These are phyloP conservation scores for Rhynchospora pubera DNA, from an alignment of 176 grass and related monocot species.

Conservation along the genomic window DNA sequence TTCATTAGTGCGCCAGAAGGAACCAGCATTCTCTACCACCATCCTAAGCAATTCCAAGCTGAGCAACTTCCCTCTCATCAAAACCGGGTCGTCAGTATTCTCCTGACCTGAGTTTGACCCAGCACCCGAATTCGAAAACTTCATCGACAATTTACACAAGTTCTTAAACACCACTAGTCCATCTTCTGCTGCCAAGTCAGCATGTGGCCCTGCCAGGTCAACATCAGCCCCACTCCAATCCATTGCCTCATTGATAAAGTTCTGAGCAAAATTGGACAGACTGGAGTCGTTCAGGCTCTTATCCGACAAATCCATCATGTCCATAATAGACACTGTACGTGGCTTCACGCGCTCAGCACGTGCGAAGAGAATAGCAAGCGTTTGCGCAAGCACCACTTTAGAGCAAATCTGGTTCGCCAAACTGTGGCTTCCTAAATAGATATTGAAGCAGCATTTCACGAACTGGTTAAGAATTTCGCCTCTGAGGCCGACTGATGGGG, in stretches of 20 bases:
- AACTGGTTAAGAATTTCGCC: conserved; percentile 68
- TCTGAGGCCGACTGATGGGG: conserved; percentile 40
- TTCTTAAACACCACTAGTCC: conserved; percentile 81
- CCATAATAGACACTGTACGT: conserved; percentile 56
- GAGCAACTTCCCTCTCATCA: conserved; percentile 80
- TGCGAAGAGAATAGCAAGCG: conserved; percentile 49
- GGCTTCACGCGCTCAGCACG: conserved; percentile 59
- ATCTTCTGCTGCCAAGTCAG: conserved; percentile 30
- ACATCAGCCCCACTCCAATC: conserved; percentile 40
- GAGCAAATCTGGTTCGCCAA: conserved; percentile 75
- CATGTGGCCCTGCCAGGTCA: conserved; percentile 1
- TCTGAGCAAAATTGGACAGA: conserved; percentile 63
- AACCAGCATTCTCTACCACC: conserved; percentile 66
- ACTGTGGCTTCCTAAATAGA: conserved; percentile 84
- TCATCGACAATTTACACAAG: conserved; percentile 90
- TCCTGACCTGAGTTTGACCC: conserved; percentile 17
- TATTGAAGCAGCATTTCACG: conserved; percentile 74
- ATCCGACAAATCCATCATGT: conserved; percentile 98
- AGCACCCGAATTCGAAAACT: conserved; percentile 58
- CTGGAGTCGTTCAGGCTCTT: conserved; percentile 90
- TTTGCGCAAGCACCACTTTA: conserved; percentile 94
- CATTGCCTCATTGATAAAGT: conserved; percentile 91
- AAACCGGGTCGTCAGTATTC: conserved; percentile 60
- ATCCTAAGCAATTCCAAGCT: conserved; percentile 84
- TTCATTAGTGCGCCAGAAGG: conserved; percentile 69